Evolutionary conservation across 192 early-diverging fungal species (phyloP), one percentile per base, ranked within the genome.

Genomic region (Coemansia sp.): DNA sequence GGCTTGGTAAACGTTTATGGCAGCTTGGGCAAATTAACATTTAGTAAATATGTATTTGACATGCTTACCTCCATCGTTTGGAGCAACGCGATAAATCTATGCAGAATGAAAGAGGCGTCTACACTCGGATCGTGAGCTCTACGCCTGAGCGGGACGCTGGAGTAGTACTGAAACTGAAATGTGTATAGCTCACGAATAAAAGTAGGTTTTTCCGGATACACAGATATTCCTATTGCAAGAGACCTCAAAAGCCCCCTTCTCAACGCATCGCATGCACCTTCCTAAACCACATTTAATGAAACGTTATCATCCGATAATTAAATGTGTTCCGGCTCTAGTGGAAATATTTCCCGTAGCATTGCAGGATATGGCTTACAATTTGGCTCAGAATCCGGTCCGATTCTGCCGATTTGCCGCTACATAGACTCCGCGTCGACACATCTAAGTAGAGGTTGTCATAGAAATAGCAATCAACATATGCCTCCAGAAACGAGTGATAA

Each of bases 171-270:
- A 48, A 72, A 62, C 38, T 72, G 69, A 52, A 81, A 81, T 10
- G 78, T 73, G 64, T 81, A 81, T 19, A 81, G 56, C 49, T 81
- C 79, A 40, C 79, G 74, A 5, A 81, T 66, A 60, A 60, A 76
- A 11, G 65, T 59, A 23, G 67, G 43, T 19, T 73, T 65, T 17
- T 33, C 33, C 0, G 67, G 61, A 14, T 63, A 46, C 5, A 76
- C 45, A 0, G 74, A 75, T 35, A 81, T 34, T 10, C 79, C 79
- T 15, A 81, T 40, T 5, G 68, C 73, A 48, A 81, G 54, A 8
- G 70, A 62, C 32, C 72, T 67, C 11, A 75, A 13, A 17, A 25
- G 45, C 14, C 57, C 54, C 14, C 61, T 66, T 15, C 58, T 54
- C 10, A 76, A 46, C 0, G 65, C 70, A 41, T 70, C 62, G 34